Conservation (phyloP, 768 basidiomycete genomes). For the Flagelloscypha sp. region DNA sequence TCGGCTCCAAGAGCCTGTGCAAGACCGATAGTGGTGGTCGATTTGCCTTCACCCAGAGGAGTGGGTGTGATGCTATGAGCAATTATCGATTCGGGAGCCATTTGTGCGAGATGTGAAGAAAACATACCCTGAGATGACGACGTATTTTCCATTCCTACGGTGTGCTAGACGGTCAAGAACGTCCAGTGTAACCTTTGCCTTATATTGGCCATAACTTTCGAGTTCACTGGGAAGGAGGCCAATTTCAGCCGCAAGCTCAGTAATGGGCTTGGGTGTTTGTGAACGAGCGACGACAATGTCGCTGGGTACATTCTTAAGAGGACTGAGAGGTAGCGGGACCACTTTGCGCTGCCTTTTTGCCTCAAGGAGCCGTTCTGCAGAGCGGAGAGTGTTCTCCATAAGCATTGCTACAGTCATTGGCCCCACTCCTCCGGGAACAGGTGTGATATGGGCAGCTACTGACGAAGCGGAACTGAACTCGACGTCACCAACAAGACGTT, state of each 20-base stretch:
- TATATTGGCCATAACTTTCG: slow-evolving; percentile 92
- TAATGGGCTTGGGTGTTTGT: slow-evolving; percentile 86
- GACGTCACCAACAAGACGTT: slow-evolving; percentile 94
- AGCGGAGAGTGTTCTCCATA: slow-evolving; percentile 87
- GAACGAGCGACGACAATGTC: slow-evolving; percentile 96
- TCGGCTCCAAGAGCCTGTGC: slow-evolving; percentile 96
- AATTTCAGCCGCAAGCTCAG: slow-evolving; percentile 78
- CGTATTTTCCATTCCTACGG: slow-evolving; percentile 91
- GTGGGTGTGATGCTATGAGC: slow-evolving; percentile 80
- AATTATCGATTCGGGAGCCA: slow-evolving; percentile 9
- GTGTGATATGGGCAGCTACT: slow-evolving; percentile 87
- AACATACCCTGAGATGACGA: slow-evolving; percentile 82
- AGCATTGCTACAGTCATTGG: slow-evolving; percentile 99
- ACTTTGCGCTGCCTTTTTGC: slow-evolving; percentile 56
- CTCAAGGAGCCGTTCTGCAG: slow-evolving; percentile 78
- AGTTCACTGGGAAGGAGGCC: slow-evolving; percentile 81
- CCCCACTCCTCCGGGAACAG: slow-evolving; percentile 97
- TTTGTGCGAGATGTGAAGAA: not conserved
- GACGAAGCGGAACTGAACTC: slow-evolving; percentile 69
- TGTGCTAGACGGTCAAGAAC: slow-evolving; percentile 78
- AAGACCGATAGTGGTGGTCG: slow-evolving; percentile 94
- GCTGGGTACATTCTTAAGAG: slow-evolving; percentile 83
- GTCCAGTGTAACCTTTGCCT: slow-evolving; percentile 92
- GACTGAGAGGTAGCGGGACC: slow-evolving; percentile 69
- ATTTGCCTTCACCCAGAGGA: slow-evolving; percentile 96